Base-by-base conservation (phyloP, 352 stramenopile species). In the Globisporangium apiculatum region DNA sequence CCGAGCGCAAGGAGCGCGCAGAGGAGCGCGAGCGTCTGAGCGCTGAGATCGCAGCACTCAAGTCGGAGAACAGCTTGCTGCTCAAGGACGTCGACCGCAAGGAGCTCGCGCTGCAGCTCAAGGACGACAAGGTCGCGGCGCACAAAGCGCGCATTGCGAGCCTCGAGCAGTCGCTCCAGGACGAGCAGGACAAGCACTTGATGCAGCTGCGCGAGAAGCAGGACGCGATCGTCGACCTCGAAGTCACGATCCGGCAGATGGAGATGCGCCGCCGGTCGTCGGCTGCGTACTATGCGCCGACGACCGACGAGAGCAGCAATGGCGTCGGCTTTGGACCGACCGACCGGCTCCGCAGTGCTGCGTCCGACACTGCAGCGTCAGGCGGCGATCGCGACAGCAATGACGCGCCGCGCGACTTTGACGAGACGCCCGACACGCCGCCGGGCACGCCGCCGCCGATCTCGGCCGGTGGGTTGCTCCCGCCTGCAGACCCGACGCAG, bases 21-120 rank as follows among this genome's bases (percentile, higher is more conserved):
- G 66, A 79, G 17, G 81, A 89, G 47, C 73, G 72, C 43, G 77
- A 87, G 57, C 71, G 79, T 2, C 66, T 71, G 24, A 8, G 38
- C 7, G 58, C 62, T 5, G 82, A 93, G 62, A 73, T 89, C n/a
- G 53, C 75, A 1, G 70, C 77, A 9, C 64, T 91, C 24, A 87
- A 87, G 60, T 65, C 72, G 12, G 81, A 91, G 55, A 91, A 90
- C 65, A 74, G 67, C 40, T 69, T 88, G 58, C 65, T 90, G 48
- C 64, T 91, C 17, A 89, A 90, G 51, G 81, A 91, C 38, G 57
- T 94, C 56, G 79, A 90, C 63, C 66, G 79, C 38, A 86, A 89
- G 58, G 79, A 89, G 18, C 54, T 74, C 36, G 69, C 83, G 35
- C 50, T 89, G 50, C 73, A 87, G 60, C 58, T 86, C 18, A 67